Conservation (phyloP, 148 eudicot genomes). For the Arbutus unedo region DNA sequence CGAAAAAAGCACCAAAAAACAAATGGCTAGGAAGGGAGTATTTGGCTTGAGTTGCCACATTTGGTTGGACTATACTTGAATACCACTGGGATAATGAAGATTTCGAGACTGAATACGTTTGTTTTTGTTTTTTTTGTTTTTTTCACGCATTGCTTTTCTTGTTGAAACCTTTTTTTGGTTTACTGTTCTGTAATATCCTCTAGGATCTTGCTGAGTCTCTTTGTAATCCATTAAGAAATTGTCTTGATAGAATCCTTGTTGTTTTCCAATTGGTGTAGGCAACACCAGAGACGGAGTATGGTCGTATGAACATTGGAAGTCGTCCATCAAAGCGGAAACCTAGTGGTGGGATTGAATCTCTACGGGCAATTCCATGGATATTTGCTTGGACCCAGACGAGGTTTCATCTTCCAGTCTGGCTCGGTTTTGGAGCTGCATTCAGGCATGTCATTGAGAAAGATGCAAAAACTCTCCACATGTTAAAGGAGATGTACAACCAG, state of each 20-base stretch:
- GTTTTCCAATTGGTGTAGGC: conserved; percentile 36
- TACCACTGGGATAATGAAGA: not conserved
- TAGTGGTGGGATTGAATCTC: conserved; percentile 90
- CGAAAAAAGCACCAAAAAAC: too few relatives aligned
- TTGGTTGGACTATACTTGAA: not conserved
- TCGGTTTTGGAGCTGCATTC: conserved; percentile 77
- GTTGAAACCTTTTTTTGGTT: not conserved
- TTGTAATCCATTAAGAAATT: not conserved
- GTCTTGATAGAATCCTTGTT: not conserved
- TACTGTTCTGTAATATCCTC: not conserved
- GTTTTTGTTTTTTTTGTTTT: too few relatives aligned
- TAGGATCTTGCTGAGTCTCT: not conserved
- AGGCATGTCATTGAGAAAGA: conserved; percentile 61
- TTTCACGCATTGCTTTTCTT: not conserved
- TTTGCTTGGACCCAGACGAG: conserved; percentile 94
- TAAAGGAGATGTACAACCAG: conserved; percentile 74
- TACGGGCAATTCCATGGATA: conserved; percentile 91
- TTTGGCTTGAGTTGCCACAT: not conserved
- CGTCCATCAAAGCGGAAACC: conserved; percentile 86
- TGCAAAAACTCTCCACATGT: conserved; percentile 54
- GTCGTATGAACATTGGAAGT: conserved; percentile 88
- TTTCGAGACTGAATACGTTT: not conserved
- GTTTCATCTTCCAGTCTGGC: conserved; percentile 92
- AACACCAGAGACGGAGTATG: conserved; percentile 82
- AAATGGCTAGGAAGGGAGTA: too few relatives aligned